Percentiles rank a stretch among this genome's conserved stretches.
Conservation (phyloP, 148 eudicot species). For the Camellia sinensis region DNA sequence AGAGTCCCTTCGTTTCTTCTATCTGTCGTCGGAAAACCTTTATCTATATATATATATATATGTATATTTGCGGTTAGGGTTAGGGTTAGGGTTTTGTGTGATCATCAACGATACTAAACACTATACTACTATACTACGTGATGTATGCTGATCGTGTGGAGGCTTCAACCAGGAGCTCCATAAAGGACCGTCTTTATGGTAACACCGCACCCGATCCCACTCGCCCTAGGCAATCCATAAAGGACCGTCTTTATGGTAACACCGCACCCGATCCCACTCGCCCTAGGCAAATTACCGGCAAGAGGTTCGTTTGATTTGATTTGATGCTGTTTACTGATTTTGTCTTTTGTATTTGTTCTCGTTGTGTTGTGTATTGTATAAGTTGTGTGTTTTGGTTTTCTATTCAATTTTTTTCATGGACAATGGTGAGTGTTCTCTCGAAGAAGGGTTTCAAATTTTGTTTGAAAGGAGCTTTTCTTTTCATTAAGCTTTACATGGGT, state of each 20-base stretch:
- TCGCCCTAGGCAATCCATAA: constrained; percentile 59
- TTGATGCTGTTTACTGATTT: not conserved
- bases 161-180: constrained; percentile 43
- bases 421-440: too few relatives aligned
- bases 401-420: not conserved
- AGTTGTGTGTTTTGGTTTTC: not conserved
- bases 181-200: constrained; percentile 66
- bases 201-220: constrained; percentile 28
- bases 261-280: constrained; percentile 36
- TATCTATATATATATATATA: not conserved
- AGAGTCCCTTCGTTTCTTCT: not conserved
- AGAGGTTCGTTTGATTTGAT: constrained; percentile 43
- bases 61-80: constrained; percentile 6
- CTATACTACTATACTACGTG: not conserved
- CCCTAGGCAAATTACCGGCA: constrained; percentile 56
- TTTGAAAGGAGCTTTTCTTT: too few relatives aligned
- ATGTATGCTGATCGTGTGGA: constrained; percentile 92
- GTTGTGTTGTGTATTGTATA: not conserved
- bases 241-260: constrained; percentile 61
- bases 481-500: too few relatives aligned
- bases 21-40: not conserved
- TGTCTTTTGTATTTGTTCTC: not conserved
- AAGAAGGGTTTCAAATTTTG: too few relatives aligned
- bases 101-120: too few relatives aligned
- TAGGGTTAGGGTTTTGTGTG: constrained; percentile 63